Percentiles rank a stretch among this genome's conserved stretches.
Conservation (phyloP, 2,329 filamentous ascomycete species). For the Reticulascus tulasneorum region DNA sequence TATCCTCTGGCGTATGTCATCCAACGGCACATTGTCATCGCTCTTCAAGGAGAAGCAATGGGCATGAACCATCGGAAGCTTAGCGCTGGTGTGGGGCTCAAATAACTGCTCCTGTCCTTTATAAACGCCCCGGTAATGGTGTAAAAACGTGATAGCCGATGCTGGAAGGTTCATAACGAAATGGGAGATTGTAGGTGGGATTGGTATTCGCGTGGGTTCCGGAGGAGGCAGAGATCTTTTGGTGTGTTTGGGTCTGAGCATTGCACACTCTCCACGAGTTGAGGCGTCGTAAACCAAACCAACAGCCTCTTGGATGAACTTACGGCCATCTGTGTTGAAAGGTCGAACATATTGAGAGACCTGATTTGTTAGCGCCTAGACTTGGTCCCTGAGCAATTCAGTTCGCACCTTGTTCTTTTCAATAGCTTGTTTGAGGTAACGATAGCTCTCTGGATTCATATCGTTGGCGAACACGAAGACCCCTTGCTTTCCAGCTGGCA, state of each 20-base stretch:
- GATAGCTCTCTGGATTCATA: constrained; percentile 85
- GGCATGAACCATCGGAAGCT: constrained; percentile 82
- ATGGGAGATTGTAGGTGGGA: constrained; percentile 79
- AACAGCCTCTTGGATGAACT: constrained; percentile 72
- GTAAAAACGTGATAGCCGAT: constrained; percentile 78
- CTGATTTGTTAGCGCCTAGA: constrained; percentile 27
- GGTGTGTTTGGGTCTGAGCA: constrained; percentile 45
- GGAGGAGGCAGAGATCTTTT: constrained; percentile 30
- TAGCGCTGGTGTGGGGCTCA: constrained; percentile 49
- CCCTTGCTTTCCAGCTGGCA: constrained; percentile 83
- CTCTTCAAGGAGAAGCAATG: constrained; percentile 89
- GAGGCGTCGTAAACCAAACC: constrained; percentile 53
- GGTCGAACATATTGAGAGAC: constrained; percentile 67
- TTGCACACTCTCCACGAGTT: constrained; percentile 46
- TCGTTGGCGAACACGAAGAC: constrained; percentile 98
- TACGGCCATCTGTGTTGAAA: constrained; percentile 76
- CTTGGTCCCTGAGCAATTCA: not conserved
- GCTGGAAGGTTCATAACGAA: constrained; percentile 98
- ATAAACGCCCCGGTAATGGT: constrained; percentile 74
- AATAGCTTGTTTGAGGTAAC: constrained; percentile 66
- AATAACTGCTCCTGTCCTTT: constrained; percentile 65
- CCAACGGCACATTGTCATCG: constrained; percentile 63
- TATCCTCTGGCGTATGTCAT: constrained; percentile 42
- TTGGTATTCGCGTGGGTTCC: constrained; percentile 37
- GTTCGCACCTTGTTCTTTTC: constrained; percentile 69